Evolutionary conservation across 2,329 filamentous ascomycete species (phyloP), one percentile per base, ranked within the genome.

Genomic region (Colletotrichum sp.): DNA sequence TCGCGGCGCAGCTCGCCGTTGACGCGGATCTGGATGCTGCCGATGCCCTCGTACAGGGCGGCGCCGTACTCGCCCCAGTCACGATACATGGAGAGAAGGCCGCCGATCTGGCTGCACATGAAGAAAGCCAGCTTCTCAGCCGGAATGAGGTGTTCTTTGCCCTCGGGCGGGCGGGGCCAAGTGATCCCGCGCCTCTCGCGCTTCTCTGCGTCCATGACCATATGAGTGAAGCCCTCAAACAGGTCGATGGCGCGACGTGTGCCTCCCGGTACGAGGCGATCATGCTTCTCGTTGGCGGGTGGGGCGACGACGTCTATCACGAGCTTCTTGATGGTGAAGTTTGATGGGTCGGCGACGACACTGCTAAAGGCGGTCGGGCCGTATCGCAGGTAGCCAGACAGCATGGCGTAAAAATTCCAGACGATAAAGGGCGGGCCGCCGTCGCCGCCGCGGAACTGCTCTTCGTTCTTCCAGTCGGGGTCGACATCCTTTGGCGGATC

Each of bases 101-200:
- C 71, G 18, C 71, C 71, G n/a, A 78, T 55, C 65, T 72, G 75
- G 55, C 68, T 63, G 59, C 74, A 77, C 63, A 78, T 72, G 68
- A 78, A 78, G 72, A 78, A 77, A 71, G 72, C 77, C 34, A 78
- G 67, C 75, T 77, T 78, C 60, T 78, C 77, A 24, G 75, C 77
- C 14, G 72, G 71, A 43, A 77, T 78, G 39, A 72, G 72, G 66
- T 75, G 63, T 24, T 72, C 64, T 13, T 28, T 57, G n/a, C 71
- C 75, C 3, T 75, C 68, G 5, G 72, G 65, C 5, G 77, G 77
- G 7, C 52, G 32, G n/a, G 77, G 77, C 77, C 77, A 78, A 60
- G 64, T 64, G 43, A 71, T 68, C 24, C 75, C 75, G 48, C 55
- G 26, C 18, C 64, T 57, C 66, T 74, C 74, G 30, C 74, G 71